Evolutionary conservation across 345 rosid species (phyloP).

Genomic region (Rhodamnia rubescens): DNA sequence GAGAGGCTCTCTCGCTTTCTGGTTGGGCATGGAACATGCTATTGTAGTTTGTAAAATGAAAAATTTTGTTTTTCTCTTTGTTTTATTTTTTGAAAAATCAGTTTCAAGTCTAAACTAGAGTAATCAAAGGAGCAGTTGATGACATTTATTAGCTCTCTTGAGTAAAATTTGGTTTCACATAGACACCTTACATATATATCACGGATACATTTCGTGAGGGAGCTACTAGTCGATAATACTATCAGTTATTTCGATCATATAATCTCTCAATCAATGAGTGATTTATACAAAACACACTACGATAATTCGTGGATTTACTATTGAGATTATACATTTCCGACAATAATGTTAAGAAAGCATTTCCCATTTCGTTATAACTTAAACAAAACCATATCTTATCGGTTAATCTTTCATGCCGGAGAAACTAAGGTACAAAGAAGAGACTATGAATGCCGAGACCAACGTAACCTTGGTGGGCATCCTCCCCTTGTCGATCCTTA

Average conservation of each 20-base stretch:
- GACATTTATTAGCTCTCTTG: background rate
- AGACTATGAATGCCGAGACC: slow-evolving; percentile 11
- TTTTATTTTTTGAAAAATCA: background rate
- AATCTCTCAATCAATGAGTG: no score
- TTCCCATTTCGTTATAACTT: background rate
- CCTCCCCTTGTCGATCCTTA: slow-evolving; percentile 50
- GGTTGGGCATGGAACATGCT: background rate
- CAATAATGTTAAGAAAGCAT: no score
- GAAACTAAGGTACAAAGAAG: slow-evolving; percentile 4
- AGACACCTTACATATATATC: background rate
- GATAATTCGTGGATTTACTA: no score
- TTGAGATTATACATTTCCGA: no score
- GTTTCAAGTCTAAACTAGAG: background rate
- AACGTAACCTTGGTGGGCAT: slow-evolving; percentile 20
- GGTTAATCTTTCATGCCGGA: background rate
- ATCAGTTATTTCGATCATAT: no score
- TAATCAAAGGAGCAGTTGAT: background rate
- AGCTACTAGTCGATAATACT: no score
- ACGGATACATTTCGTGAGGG: background rate
- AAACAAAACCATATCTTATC: background rate
- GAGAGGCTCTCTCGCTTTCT: background rate
- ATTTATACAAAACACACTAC: no score
- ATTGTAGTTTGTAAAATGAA: background rate
- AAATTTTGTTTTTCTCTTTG: background rate
- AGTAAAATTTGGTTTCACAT: background rate